Evolutionary conservation across 257 asterid genomes (phyloP), one percentile per base, ranked within the genome.

Genomic region (Henckelia pumila): DNA sequence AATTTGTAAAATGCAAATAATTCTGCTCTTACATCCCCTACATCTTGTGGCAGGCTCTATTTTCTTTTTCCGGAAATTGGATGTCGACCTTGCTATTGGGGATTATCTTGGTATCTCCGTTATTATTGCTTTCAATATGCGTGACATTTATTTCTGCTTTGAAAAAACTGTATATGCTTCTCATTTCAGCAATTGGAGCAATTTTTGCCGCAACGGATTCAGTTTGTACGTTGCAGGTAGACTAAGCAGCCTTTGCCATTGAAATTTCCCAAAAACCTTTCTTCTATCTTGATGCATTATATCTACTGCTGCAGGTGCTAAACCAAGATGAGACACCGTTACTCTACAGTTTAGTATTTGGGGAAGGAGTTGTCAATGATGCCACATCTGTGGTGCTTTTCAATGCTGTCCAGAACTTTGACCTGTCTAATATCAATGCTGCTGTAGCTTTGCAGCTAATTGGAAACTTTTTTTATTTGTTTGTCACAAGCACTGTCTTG

Each of bases 191-290:
- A 55, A 80, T 91, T 64, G 99, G 99, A 83, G 92, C 99, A 65
- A 91, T 94, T 67, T 94, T 94, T 69, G 90, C 99, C 25, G 99
- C 99, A 30, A 94, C 99, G 50, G 99, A 94, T 82, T 94, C 99
- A 61, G 99, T 94, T 56, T 94, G 99, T 89, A 94, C 99, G n/a
- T 80, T 94, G 81, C 99, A 94, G 89, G 99, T 89, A 77, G 59
- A 69, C 64, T 61, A 63, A 70, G 52, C 59, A 14, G 30, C 55
- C 13, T 69, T 52, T 44, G 61, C 52, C 59, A 22, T 37, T 57
- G 74, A 63, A 56, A 44, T 11, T 37, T 37, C 17, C 63, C 44
- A 28, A 70, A 33, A 19, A 16, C 58, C 40, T 40, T 33, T 57
- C 68, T 70, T 50, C 66, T 23, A 33, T n/a, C 68, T 56, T 70